Conservation (phyloP, 148 eudicot species). For the Nepenthes gracilis region DNA sequence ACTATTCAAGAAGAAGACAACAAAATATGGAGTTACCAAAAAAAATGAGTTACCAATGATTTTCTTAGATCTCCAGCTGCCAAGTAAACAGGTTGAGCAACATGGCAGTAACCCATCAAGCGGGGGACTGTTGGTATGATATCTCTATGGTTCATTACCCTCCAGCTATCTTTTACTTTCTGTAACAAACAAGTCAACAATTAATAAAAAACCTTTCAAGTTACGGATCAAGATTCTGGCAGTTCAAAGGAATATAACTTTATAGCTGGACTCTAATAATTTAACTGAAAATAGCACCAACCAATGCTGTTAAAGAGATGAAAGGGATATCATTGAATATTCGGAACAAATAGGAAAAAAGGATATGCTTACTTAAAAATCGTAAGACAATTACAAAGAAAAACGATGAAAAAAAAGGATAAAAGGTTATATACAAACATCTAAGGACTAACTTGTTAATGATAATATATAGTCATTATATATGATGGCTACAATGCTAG, state of each 20-base stretch:
- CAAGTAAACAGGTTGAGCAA: conserved; percentile 88
- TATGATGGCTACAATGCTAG: no score
- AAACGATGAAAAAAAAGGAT: no score
- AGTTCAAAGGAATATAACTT: background rate
- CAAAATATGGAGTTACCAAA: conserved; percentile 5
- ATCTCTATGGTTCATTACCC: conserved; percentile 95
- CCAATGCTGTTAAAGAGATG: no score
- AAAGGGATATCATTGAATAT: no score
- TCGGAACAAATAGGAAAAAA: no score
- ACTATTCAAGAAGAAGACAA: background rate
- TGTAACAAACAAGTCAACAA: conserved; percentile 19
- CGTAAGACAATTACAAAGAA: no score
- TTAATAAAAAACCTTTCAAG: background rate
- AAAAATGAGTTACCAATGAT: conserved; percentile 34
- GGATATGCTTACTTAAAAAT: no score
- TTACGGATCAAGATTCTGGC: background rate
- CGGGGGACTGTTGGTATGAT: conserved; percentile 97
- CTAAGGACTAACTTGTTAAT: no score
- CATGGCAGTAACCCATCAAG: conserved; percentile 98
- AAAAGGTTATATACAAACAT: no score
- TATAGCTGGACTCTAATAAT: no score
- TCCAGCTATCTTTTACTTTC: conserved; percentile 97
- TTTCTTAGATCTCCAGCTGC: conserved; percentile 42
- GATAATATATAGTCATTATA: no score
- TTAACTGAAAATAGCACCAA: no score